A percentile compares a stretch with the other conserved stretches of the same genome.
Evolutionary conservation across 352 stramenopile genomes (phyloP).

Genomic region (Phytophthora boehmeriae): DNA sequence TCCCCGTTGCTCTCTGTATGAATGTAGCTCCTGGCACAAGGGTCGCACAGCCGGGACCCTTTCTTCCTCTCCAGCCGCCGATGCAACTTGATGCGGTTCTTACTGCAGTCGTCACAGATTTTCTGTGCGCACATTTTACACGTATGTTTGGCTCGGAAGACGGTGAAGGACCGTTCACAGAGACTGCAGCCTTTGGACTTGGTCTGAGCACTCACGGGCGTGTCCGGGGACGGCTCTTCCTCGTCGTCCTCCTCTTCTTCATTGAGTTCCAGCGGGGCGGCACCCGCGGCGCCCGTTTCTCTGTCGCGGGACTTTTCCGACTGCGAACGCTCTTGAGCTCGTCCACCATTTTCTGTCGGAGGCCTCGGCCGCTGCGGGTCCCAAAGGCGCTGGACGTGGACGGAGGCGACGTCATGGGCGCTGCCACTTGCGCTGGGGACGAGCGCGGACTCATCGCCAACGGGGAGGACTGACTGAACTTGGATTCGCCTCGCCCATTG

Average conservation of each 20-base stretch:
- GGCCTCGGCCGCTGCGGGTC: constrained; percentile 34
- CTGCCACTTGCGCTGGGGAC: background rate
- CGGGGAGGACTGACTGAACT: constrained; percentile 12
- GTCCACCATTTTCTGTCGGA: constrained; percentile 68
- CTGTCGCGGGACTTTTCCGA: constrained; percentile 32
- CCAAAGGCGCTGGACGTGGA: constrained; percentile 6
- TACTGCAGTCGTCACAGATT: constrained; percentile 86
- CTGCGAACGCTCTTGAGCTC: constrained; percentile 70
- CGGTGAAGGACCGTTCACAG: constrained; percentile 75
- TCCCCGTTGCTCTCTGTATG: constrained; percentile 37
- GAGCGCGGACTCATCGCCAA: constrained; percentile 4
- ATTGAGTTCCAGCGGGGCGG: constrained; percentile 43
- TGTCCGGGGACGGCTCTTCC: constrained; percentile 10
- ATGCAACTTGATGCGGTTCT: constrained; percentile 80
- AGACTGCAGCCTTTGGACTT: constrained; percentile 55
- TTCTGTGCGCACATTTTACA: constrained; percentile 74
- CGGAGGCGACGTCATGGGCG: background rate
- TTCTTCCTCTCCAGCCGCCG: constrained; percentile 69
- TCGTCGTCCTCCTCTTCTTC: constrained; percentile 34
- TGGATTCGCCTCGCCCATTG: constrained; percentile 46
- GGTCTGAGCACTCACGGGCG: constrained; percentile 2
- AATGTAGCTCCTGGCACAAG: constrained; percentile 69
- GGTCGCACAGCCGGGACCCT: constrained; percentile 74
- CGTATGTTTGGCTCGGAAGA: constrained; percentile 84
- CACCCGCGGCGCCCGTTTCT: constrained; percentile 14